Base-by-base conservation (phyloP, 257 asterid genomes). In the Solanum peruvianum region DNA sequence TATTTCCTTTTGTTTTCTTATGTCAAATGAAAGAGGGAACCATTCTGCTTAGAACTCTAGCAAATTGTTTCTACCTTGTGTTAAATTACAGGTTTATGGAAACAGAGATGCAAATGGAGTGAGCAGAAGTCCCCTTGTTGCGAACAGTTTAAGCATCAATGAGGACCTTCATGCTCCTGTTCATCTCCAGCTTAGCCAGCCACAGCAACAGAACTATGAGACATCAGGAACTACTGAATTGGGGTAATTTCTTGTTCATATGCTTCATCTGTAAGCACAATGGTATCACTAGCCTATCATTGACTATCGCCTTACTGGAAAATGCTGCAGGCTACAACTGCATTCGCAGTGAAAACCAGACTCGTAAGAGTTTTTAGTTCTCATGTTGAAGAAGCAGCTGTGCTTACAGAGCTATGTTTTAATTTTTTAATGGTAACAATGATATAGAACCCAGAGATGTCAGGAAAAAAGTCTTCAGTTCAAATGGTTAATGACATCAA, bases 181-280 rank as follows among this genome's bases (percentile, higher is more conserved):
- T 41, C 91, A 91, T 90, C 97, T 94, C 89, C 97, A 94, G 92
- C 98, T 94, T 91, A 91, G 93, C 93, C 96, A 93, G 89, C 98
- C 98, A 88, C 94, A 91, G 86, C 94, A 94, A 88, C 86, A 90
- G 73, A 92, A 88, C 87, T 86, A 86, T 6, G 93, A 91, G 52
- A 83, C 88, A 80, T 18, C 86, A 15, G 92, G 90, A 72, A 88
- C 90, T 75, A 85, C 89, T 18, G 92, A 91, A 83, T 70, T 88
- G 80, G 94, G 95, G 96, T 94, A 93, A 92, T 39, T 84, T 69
- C 85, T 62, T 39, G 81, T 87, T 49, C 70, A 39, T 66, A 64
- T 87, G 85, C n/a, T 47, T 83, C 45, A 80, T 29, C 29, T 49
- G 58, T 41, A 66, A 69, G 21, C 62, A 52, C 66, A 56, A 31